Percentiles rank a stretch among this genome's conserved stretches.
These are phyloP conservation scores for Yarrowia sp. DNA, from an alignment of 805 yeast species.

Conservation along the genomic window DNA sequence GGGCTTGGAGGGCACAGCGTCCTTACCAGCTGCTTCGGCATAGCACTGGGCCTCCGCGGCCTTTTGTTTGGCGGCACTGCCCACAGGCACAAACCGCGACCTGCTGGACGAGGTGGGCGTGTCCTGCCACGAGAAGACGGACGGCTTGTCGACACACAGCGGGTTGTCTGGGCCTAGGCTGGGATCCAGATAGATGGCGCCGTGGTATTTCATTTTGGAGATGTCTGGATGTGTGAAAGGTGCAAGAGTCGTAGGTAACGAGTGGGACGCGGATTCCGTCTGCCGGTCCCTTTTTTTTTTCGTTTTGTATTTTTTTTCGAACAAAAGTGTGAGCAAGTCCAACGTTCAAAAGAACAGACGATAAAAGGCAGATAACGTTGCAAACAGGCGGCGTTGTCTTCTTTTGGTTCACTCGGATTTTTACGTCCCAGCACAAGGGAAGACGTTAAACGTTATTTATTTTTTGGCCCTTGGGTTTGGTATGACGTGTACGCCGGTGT, in stretches of 20 bases:
- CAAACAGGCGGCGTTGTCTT: slow-evolving; percentile 24
- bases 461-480: not conserved
- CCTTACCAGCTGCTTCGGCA: no score
- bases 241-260: not conserved
- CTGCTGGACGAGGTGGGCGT: not conserved
- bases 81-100: slow-evolving; percentile 15
- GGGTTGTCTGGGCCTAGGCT: slow-evolving; percentile 1
- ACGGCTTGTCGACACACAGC: not conserved
- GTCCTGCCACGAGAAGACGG: not conserved
- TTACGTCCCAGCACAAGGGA: slow-evolving; percentile 11
- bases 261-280: not conserved
- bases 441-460: slow-evolving; percentile 20
- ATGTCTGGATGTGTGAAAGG: not conserved
- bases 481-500: slow-evolving; percentile 9
- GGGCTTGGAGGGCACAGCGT: not conserved
- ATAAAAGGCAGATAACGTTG: slow-evolving; percentile 23
- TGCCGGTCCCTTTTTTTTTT: not conserved
- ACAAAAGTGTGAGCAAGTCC: not conserved
- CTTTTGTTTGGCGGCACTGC: not conserved
- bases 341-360: not conserved
- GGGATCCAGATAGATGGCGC: slow-evolving; percentile 25
- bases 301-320: not conserved
- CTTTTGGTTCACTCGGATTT: slow-evolving; percentile 12
- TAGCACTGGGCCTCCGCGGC: no score
- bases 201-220: slow-evolving; percentile 15